Evolutionary conservation across 2,329 filamentous ascomycete species (phyloP), one percentile per base, ranked within the genome.

Genomic region (Penicillium sp.): DNA sequence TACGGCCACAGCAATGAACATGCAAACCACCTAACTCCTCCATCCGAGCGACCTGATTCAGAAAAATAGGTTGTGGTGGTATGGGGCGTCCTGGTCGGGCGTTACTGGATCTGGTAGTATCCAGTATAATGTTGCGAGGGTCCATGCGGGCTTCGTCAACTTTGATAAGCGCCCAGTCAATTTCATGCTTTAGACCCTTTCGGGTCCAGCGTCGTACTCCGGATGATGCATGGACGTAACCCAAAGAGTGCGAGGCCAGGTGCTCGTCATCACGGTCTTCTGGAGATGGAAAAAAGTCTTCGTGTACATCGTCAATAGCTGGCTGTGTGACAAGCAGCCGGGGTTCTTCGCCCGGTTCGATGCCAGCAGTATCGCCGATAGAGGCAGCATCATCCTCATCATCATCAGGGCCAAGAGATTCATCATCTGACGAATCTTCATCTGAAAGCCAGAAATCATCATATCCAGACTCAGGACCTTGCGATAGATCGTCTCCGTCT

Each of bases 111-210:
- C 55, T 50, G 2, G 60, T 57, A 11, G 61, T 65, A 45, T 71
- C 69, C 26, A 71, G 62, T 19, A 96, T 87, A 10, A 83, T 74
- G 63, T 97, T 97, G 55, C 84, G 81, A 0, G 82, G 78, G 3
- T 93, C 89, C 13, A 86, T 76, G 1, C 93, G 84, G 10, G 86
- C 81, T 4, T 86, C 79, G 10, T 87, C 78, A 59, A 97, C 90
- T 61, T 89, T 85, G 63, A 97, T 91, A 2, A 97, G 78, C 0
- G 92, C 91, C 93, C 93, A 97, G 71, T 97, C 93, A 41, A 97
- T 91, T 71, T 97, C 93, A 69, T 97, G 93, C 6, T 90, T 79
- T 23, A 95, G 77, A 4, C 87, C 86, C 57, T 88, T 80, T 55
- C 87, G 82, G 47, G 79, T 81, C 68, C 89, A 87, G 29, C 93